Conservation (phyloP, 2,329 filamentous ascomycete genomes). For the Cercospora sojina region DNA sequence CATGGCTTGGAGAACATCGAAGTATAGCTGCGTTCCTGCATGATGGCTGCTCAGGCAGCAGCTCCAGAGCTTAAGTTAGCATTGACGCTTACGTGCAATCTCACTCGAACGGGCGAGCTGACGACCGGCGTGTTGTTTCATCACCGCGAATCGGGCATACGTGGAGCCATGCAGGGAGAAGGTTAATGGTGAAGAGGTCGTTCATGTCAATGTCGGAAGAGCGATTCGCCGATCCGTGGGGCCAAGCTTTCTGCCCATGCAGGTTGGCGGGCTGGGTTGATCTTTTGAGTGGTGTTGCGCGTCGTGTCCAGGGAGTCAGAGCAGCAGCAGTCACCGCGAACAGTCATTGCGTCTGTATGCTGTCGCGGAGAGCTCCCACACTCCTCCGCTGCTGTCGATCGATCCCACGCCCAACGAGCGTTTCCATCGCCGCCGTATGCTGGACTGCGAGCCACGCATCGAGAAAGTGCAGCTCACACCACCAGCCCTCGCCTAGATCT, state of each 20-base stretch:
- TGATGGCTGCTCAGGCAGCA: background rate
- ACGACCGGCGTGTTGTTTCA: background rate
- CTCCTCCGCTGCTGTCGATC: slow-evolving; percentile 12
- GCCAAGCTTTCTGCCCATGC: background rate
- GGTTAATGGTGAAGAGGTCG: background rate
- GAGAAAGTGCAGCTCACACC: slow-evolving; percentile 15
- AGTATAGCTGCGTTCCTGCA: background rate
- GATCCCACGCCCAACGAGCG: background rate
- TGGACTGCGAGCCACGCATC: slow-evolving; percentile 6
- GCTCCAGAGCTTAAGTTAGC: background rate
- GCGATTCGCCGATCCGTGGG: background rate
- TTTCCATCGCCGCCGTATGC: slow-evolving; percentile 12
- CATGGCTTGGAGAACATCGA: background rate
- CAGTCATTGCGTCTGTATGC: slow-evolving; percentile 8
- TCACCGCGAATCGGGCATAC: background rate
- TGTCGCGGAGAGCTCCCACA: slow-evolving; percentile 10
- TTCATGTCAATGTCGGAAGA: background rate
- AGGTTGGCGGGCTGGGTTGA: background rate
- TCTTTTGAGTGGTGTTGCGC: background rate
- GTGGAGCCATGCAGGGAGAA: background rate
- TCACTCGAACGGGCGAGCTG: background rate
- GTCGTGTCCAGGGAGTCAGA: background rate
- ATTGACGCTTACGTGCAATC: background rate
- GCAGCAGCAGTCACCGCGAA: background rate
- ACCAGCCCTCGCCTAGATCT: background rate